Evolutionary conservation across 306 rosid species (phyloP).

Genomic region (Mucuna pruriens): DNA sequence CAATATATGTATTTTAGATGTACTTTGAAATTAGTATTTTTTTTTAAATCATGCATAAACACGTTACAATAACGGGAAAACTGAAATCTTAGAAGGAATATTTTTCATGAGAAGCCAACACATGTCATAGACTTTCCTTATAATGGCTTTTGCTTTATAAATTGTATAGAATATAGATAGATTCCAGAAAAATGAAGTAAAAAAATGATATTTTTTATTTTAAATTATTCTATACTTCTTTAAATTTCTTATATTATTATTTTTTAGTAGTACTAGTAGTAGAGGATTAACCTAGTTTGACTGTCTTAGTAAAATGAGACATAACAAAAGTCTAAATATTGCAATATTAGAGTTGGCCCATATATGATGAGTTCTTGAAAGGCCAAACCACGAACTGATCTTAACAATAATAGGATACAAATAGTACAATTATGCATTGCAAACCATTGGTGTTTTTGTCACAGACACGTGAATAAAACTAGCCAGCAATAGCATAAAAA

Average conservation of each 20-base stretch:
- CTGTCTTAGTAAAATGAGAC: not conserved
- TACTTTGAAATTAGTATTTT: no score
- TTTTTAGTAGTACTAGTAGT: not conserved
- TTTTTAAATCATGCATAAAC: no score
- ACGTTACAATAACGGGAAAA: no score
- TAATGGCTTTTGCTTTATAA: not conserved
- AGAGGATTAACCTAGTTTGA: not conserved
- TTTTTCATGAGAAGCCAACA: no score
- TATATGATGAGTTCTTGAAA: not conserved
- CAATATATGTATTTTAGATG: no score
- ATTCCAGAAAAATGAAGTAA: not conserved
- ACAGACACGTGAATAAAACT: constrained; percentile 6
- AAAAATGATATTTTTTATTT: not conserved
- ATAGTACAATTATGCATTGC: constrained; percentile 27
- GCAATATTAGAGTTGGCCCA: not conserved
- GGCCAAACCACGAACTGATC: not conserved
- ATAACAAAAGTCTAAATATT: not conserved
- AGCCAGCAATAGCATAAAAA: constrained; percentile 33
- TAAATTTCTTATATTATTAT: not conserved
- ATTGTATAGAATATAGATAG: not conserved
- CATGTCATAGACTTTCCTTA: no score
- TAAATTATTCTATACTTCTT: not conserved
- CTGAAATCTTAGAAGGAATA: no score
- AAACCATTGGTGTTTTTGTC: constrained; percentile 23
- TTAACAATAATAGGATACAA: not conserved